phyloP scores from a whole-genome alignment of 106 monocot genomes.

The Acorus gramineus region DNA sequence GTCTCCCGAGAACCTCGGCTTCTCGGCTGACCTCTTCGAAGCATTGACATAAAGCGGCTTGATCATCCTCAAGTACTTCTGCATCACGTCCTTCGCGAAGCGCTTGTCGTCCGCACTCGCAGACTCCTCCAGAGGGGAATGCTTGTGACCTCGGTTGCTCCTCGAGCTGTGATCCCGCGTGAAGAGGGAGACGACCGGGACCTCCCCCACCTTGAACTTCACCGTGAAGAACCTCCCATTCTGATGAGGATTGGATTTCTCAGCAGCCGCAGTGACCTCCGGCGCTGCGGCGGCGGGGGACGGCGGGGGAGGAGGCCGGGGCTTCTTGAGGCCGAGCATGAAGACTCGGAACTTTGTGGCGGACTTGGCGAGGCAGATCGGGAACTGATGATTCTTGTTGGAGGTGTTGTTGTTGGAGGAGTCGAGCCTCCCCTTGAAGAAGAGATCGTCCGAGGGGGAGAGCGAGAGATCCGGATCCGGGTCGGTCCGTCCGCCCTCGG shows the following conservation, averaged over 20 bases:
- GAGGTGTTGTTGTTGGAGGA: constrained; percentile 5
- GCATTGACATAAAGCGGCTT: constrained; percentile 52
- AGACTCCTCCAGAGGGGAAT: background rate
- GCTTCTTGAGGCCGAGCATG: constrained; percentile 33
- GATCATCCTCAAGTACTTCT: constrained; percentile 61
- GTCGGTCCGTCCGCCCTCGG: background rate
- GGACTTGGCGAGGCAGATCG: constrained; percentile 45
- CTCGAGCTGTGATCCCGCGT: constrained; percentile 31
- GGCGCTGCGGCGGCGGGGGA: background rate
- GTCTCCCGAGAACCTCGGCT: constrained; percentile 12
- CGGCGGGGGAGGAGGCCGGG: constrained; percentile 2
- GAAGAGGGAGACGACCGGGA: constrained; percentile 53
- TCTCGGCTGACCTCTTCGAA: constrained; percentile 32
- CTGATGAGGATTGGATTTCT: background rate
- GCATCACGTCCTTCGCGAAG: constrained; percentile 29
- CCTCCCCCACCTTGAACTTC: constrained; percentile 52
- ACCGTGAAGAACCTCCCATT: constrained; percentile 22
- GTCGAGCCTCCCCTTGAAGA: constrained; percentile 34
- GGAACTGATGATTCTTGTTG: constrained; percentile 9
- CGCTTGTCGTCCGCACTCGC: constrained; percentile 14
- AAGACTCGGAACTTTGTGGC: constrained; percentile 69
- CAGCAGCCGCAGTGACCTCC: background rate
- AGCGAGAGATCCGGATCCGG: constrained; percentile 1
- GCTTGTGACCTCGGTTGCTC: constrained; percentile 2
- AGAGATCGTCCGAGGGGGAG: constrained; percentile 25